These are phyloP conservation scores for Plasmodium berghei DNA, from an alignment of 169 alveolate species.

Conservation along the genomic window DNA sequence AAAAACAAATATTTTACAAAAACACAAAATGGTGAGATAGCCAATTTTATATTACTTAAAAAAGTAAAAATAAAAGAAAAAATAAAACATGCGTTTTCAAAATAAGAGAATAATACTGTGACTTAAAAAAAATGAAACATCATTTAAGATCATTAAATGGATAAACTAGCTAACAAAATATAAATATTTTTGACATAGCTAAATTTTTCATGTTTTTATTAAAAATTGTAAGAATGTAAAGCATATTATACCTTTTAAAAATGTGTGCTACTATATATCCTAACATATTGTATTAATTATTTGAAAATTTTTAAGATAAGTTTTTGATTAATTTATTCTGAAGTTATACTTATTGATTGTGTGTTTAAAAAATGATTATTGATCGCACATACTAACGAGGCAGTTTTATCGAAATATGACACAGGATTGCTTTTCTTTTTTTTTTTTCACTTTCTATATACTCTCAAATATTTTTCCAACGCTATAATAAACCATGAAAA, in stretches of 20 bases:
- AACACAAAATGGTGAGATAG: neutral
- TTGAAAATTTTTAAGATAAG: too few relatives aligned
- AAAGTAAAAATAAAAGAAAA: neutral
- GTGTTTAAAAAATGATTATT: neutral
- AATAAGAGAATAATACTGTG: neutral
- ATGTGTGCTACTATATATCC: too few relatives aligned
- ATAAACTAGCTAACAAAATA: neutral
- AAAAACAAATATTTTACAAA: neutral
- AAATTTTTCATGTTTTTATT: too few relatives aligned
- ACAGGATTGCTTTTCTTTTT: neutral
- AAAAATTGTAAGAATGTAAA: too few relatives aligned
- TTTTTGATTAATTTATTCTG: neutral
- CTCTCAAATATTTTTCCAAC: conserved; percentile 44
- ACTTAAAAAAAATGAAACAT: neutral
- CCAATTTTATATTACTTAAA: neutral
- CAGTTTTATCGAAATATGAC: neutral
- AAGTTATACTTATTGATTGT: neutral
- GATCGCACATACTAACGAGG: neutral
- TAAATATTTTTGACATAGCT: too few relatives aligned
- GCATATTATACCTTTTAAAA: too few relatives aligned
- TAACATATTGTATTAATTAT: too few relatives aligned
- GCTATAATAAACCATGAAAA: conserved; percentile 56
- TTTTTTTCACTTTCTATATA: neutral
- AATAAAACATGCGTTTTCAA: neutral
- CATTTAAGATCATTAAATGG: neutral